phyloP scores from a whole-genome alignment of 1,284 basidiomycete genomes.

The Leccinum fuscescens region DNA sequence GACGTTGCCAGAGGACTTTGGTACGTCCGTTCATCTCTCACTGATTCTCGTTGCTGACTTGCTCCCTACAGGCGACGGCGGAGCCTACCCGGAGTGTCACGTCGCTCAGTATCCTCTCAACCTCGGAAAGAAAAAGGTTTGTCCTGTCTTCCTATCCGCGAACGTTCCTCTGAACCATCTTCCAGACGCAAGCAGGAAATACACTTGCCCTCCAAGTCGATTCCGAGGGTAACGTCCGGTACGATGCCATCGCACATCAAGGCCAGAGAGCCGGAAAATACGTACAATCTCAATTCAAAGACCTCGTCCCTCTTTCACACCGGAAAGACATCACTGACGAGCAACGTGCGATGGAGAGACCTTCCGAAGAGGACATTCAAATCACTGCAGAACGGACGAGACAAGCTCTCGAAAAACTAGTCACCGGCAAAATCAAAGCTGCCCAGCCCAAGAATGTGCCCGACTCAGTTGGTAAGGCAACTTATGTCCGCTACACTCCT shows the following conservation, averaged over 20 bases:
- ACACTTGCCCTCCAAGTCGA: constrained; percentile 97
- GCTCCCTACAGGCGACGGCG: constrained; percentile 70
- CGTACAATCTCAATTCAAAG: constrained; percentile 95
- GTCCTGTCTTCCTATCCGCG: not conserved
- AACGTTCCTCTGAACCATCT: constrained; percentile 2
- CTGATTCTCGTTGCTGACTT: not conserved
- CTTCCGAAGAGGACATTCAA: constrained; percentile 88
- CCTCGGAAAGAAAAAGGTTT: constrained; percentile 89
- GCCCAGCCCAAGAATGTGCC: constrained; percentile 90
- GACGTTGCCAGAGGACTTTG: constrained; percentile 78
- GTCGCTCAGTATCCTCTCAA: constrained; percentile 95
- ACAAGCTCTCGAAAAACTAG: constrained; percentile 89
- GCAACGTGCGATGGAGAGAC: constrained; percentile 80
- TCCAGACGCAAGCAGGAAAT: constrained; percentile 84
- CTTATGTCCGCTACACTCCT: constrained; percentile 96
- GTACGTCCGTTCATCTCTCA: constrained; percentile 39
- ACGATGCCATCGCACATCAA: constrained; percentile 95
- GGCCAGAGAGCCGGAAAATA: constrained; percentile 84
- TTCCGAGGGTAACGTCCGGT: constrained; percentile 92
- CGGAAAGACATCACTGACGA: constrained; percentile 84
- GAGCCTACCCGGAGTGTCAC: constrained; percentile 96
- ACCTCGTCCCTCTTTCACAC: constrained; percentile 90
- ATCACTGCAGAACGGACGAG: constrained; percentile 88
- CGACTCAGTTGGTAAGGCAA: constrained; percentile 74
- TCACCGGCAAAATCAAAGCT: constrained; percentile 95